Conservation (phyloP, 257 asterid species). For the Nicotiana obtusifolia region DNA sequence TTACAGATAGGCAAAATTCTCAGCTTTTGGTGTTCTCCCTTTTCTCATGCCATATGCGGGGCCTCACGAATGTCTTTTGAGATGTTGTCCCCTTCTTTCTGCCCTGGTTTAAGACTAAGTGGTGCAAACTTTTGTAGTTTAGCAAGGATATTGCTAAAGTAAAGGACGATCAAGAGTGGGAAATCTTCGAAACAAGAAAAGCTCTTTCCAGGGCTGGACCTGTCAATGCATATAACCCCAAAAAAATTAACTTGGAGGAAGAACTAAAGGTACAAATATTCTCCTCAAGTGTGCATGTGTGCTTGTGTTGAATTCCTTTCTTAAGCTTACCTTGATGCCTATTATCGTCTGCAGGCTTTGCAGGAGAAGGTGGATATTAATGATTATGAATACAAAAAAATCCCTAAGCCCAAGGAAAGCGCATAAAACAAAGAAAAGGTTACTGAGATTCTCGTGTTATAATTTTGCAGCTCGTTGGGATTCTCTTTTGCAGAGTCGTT, state of each 20-base stretch:
- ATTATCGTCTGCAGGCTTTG: constrained; percentile 44
- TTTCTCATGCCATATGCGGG: not conserved
- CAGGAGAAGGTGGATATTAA: constrained; percentile 75
- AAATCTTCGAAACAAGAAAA: constrained; percentile 74
- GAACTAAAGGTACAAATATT: constrained; percentile 64
- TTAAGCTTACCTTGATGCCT: not conserved
- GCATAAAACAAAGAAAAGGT: constrained; percentile 26
- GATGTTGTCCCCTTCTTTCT: not conserved
- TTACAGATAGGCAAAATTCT: not conserved
- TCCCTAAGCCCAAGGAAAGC: constrained; percentile 61
- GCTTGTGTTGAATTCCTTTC: not conserved
- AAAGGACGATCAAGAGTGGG: constrained; percentile 93
- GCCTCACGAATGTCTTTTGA: not conserved
- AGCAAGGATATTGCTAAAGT: constrained; percentile 94
- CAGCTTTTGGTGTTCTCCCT: not conserved
- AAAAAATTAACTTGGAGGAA: constrained; percentile 68
- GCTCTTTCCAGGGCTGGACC: constrained; percentile 86
- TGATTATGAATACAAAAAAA: constrained; percentile 77
- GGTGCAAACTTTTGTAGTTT: constrained; percentile 22
- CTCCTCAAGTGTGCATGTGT: constrained; percentile 4
- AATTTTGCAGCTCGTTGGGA: constrained; percentile 6
- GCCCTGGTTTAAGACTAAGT: constrained; percentile 4
- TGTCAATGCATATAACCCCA: constrained; percentile 69
- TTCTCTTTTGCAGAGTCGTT: not conserved
- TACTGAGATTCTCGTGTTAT: not conserved